Evolutionary conservation across 345 rosid species (phyloP), one percentile per base, ranked within the genome.

Genomic region (Sonneratia alba): DNA sequence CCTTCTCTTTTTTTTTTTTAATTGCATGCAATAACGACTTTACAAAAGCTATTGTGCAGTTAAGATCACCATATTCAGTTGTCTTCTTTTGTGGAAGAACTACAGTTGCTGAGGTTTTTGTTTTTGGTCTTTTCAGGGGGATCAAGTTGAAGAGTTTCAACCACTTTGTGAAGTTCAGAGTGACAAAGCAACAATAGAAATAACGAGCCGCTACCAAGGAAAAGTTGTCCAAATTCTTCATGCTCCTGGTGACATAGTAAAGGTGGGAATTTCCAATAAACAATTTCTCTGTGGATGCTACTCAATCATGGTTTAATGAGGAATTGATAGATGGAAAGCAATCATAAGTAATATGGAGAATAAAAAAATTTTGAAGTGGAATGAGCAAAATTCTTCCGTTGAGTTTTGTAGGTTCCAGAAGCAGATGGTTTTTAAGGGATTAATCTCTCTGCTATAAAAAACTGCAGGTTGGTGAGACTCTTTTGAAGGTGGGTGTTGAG

Each of bases 161-260:
- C 96, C 90, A n/a, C 82, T 91, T 7, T 91, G 98, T 70, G 98
- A 91, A 87, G 97, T 94, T 75, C 98, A 94, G 78, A 94, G 98
- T 24, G 98, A 94, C 79, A 94, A 94, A 79, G 98, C 98, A 49
- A 91, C 97, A 0, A 91, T 94, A 64, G 96, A 90, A 79, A 94
- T 94, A 59, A 94, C 98, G 0, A 94, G 98, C 69, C 91, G 97
- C n/a, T 94, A 89, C 77, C 85, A 83, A 71, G 98, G 98, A 56
- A 94, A 85, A 83, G 88, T 88, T 61, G 79, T 83, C 68, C 76
- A 79, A 57, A 72, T 91, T 70, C 82, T 80, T 43, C 81, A 88
- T 75, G 71, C 71, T 83, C 95, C 98, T 66, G 96, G 97, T 38
- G 78, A 85, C 72, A 94, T 94, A 67, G 91, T 94, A 24, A 94